Percentiles rank a stretch among this genome's conserved stretches.
Evolutionary conservation across 305 asterid genomes (phyloP).

Genomic region (Fraxinus ornus): DNA sequence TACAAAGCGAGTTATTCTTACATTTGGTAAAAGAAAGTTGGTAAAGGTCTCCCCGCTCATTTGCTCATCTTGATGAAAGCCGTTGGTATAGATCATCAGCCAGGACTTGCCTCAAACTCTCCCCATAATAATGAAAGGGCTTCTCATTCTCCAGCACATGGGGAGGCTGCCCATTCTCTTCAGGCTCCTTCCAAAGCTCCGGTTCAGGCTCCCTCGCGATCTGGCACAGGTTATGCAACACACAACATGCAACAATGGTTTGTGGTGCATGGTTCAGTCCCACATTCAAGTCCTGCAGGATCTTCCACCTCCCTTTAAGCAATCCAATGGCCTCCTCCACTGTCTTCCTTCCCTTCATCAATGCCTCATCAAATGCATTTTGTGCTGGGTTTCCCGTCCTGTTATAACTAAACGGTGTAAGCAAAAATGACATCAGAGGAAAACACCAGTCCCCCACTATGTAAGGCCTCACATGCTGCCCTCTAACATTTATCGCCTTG

Average conservation of each 20-base stretch:
- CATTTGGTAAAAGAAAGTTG: slow-evolving; percentile 19
- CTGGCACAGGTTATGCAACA: slow-evolving; percentile 93
- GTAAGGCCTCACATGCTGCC: slow-evolving; percentile 83
- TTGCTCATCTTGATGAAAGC: slow-evolving; percentile 70
- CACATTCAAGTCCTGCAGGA: slow-evolving; percentile 84
- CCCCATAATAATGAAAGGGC: slow-evolving; percentile 68
- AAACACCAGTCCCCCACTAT: slow-evolving; percentile 89
- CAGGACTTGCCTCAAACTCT: slow-evolving; percentile 75
- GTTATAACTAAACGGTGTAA: slow-evolving; percentile 71
- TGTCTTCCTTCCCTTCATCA: slow-evolving; percentile 71
- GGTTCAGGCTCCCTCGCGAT: slow-evolving; percentile 97
- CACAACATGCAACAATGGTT: slow-evolving; percentile 93
- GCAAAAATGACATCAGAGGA: slow-evolving; percentile 80
- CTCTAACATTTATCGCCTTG: slow-evolving; percentile 65
- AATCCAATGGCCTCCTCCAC: slow-evolving; percentile 92
- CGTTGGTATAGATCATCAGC: slow-evolving; percentile 92
- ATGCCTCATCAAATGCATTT: slow-evolving; percentile 81
- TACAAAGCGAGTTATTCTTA: slow-evolving; percentile 29
- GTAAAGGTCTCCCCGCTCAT: not conserved
- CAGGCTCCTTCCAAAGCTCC: slow-evolving; percentile 94
- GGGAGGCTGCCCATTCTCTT: slow-evolving; percentile 76
- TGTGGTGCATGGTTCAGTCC: slow-evolving; percentile 91
- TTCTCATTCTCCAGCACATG: slow-evolving; percentile 83
- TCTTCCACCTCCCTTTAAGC: slow-evolving; percentile 96
- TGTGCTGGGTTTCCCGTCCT: slow-evolving; percentile 71